Percentiles rank a stretch among this genome's conserved stretches.
phyloP scores from a whole-genome alignment of 75 land plant genomes.

The Azolla pinnata region DNA sequence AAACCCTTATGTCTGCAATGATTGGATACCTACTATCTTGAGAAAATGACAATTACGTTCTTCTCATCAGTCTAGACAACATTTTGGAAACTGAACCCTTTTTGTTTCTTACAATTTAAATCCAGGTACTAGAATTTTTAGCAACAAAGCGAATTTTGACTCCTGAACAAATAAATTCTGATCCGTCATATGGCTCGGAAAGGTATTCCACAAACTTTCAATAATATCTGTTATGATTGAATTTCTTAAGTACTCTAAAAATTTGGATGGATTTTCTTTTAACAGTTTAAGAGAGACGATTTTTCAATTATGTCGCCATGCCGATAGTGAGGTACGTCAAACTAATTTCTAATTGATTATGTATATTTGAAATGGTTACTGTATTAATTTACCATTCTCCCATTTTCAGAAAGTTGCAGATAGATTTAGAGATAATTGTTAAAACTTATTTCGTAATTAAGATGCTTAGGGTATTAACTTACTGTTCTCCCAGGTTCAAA shows the following conservation, averaged over 20 bases:
- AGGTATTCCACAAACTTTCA: slow-evolving; percentile 42
- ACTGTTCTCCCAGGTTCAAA: slow-evolving; percentile 9
- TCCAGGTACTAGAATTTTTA: slow-evolving; percentile 62
- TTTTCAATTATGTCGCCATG: slow-evolving; percentile 10
- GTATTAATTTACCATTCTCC: too few species aligned
- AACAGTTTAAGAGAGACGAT: slow-evolving; percentile 11
- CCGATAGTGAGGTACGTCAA: slow-evolving; percentile 13
- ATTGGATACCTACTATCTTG: too few species aligned
- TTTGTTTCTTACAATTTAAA: slow-evolving; percentile 4
- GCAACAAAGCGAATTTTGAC: slow-evolving; percentile 46
- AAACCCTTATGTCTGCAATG: too few species aligned
- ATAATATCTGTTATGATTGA: too few species aligned
- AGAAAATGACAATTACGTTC: too few species aligned
- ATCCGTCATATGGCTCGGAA: slow-evolving; percentile 59
- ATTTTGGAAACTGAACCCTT: too few species aligned
- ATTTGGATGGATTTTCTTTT: not conserved
- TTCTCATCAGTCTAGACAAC: too few species aligned
- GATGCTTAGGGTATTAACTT: not conserved
- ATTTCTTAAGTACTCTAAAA: not conserved
- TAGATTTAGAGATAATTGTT: not conserved
- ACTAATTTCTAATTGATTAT: too few species aligned
- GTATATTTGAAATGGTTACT: too few species aligned
- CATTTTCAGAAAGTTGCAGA: too few species aligned
- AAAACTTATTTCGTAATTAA: not conserved
- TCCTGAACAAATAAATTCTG: slow-evolving; percentile 41